Base-by-base conservation (phyloP, 192 early-diverging fungal species). In the Physocladia obscura region DNA sequence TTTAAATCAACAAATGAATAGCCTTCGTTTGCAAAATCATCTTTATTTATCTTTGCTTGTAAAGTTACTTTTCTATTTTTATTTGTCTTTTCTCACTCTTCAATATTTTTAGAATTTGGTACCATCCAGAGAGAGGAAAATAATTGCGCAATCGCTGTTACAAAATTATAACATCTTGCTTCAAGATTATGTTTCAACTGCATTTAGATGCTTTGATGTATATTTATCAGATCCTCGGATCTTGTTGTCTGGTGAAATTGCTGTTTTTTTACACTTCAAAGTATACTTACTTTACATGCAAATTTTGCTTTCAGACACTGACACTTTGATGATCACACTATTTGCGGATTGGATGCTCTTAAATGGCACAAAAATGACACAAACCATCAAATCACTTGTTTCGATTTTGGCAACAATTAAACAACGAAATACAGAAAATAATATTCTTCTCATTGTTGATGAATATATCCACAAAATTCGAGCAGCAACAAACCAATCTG, bases 311-410 rank as follows among this genome's bases (percentile, higher is more conserved):
- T 2, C 29, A 57, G 67, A 69, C 11, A 57, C 67, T 19, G 67
- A 69, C 34, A 34, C 36, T 4, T 38, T 69, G 2, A 69, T 69
- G 67, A 51, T 69, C 22, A 56, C 56, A 24, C 51, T 69, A 15
- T 31, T 69, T 15, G 27, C 67, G 24, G 67, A 69, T 26, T 55
- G 36, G 52, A 38, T 34, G 4, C 67, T 69, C 36, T 2, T 17
- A 24, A 49, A 49, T 26, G 4, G 17, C 31, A 19, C 5, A 29
- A 11, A 11, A 5, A 52, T 65, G 63, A 17, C 30, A 13, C 48
- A 31, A 11, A 50, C 29, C 6, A 1, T 65, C 35, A 65, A 49
- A 29, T n/a, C 44, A 19, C 17, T 65, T 27, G 31, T 52, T n/a
- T 15, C 15, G 17, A 51, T 65, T 48, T 65, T 65, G 21, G 31